phyloP scores from a whole-genome alignment of 352 stramenopile species.

The Hyaloperonospora brassicae region DNA sequence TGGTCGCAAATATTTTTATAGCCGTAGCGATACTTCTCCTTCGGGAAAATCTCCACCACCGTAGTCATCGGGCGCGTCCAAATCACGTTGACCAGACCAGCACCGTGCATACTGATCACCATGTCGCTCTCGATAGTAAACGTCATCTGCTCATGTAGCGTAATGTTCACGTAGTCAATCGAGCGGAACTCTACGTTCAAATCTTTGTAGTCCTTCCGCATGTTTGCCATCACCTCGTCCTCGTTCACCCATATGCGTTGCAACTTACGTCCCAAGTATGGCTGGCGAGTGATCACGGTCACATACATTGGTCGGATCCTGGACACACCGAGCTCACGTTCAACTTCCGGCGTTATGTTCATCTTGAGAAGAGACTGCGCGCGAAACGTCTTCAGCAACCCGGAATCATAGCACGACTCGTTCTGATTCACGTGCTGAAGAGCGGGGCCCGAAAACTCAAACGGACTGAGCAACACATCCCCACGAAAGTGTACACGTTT shows the following conservation, averaged over 20 bases:
- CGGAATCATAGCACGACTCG: constrained; percentile 46
- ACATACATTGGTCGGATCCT: constrained; percentile 24
- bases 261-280: constrained; percentile 40
- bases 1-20: constrained; percentile 76
- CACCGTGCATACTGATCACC: constrained; percentile 78
- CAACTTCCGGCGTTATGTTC: constrained; percentile 18
- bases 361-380: constrained; percentile 25
- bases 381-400: constrained; percentile 49
- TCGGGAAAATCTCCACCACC: constrained; percentile 72
- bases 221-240: constrained; percentile 39
- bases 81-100: constrained; percentile 67
- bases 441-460: constrained; percentile 44
- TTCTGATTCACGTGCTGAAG: constrained; percentile 64
- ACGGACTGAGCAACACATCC: constrained; percentile 43
- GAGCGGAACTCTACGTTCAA: constrained; percentile 39
- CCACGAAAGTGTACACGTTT: constrained; percentile 36
- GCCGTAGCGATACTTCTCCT: constrained; percentile 41
- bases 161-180: constrained; percentile 56
- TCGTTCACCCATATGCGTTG: constrained; percentile 65
- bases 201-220: constrained; percentile 33
- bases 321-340: constrained; percentile 17
- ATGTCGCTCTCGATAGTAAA: constrained; percentile 59
- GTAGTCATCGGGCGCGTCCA: constrained; percentile 46
- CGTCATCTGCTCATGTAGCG: constrained; percentile 54
- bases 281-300: constrained; percentile 50